A percentile compares a stretch with the other conserved stretches of the same genome.
These are phyloP conservation scores for Arthrobotrys pseudoclavata DNA, from an alignment of 2,329 filamentous ascomycete genomes.

Conservation along the genomic window DNA sequence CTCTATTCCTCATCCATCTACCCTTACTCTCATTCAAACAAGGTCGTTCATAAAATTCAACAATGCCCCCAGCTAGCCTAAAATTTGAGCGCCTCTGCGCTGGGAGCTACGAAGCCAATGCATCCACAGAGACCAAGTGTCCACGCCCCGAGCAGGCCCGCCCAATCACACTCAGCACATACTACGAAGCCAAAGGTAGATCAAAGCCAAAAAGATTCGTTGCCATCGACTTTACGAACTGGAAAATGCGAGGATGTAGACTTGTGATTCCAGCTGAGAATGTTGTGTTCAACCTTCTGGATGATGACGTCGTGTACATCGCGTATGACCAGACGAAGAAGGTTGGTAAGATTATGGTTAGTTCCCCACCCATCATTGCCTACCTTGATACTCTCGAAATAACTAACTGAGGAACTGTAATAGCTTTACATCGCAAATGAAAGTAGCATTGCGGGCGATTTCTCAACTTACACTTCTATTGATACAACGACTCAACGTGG, in stretches of 20 bases:
- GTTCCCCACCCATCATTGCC: background rate
- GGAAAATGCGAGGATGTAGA: constrained; percentile 14
- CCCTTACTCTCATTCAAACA: background rate
- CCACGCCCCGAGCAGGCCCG: background rate
- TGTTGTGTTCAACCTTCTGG: constrained; percentile 25
- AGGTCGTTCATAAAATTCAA: background rate
- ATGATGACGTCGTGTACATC: constrained; percentile 23
- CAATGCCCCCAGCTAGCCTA: background rate
- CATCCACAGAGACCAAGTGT: constrained; percentile 8
- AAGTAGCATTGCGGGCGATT: background rate
- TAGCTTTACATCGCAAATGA: background rate
- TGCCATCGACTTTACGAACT: constrained; percentile 35
- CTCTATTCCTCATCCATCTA: no score
- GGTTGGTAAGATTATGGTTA: background rate
- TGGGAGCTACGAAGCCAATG: constrained; percentile 26
- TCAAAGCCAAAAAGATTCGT: background rate
- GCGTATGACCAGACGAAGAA: background rate
- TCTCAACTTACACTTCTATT: background rate
- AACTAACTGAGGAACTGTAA: background rate
- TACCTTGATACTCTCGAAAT: background rate
- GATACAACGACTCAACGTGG: background rate
- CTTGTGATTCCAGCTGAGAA: constrained; percentile 14
- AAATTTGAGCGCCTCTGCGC: constrained; percentile 21
- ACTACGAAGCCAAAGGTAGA: background rate
- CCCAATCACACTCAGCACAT: constrained; percentile 20